These are phyloP conservation scores for Chiua virens DNA, from an alignment of 768 basidiomycete genomes.

Conservation along the genomic window DNA sequence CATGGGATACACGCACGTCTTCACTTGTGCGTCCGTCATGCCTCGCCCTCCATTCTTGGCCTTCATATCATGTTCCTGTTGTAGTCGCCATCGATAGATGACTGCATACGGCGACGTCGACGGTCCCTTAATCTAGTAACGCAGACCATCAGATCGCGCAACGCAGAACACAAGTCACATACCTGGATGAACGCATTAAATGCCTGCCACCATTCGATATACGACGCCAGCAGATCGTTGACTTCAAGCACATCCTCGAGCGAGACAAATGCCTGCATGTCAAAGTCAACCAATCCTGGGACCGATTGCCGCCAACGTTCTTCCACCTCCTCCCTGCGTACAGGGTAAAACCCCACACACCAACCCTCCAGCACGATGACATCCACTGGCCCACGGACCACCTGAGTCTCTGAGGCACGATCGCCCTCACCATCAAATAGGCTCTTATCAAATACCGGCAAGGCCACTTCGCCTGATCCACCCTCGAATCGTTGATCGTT, in stretches of 20 bases:
- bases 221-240: slow-evolving; percentile 60
- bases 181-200: slow-evolving; percentile 83
- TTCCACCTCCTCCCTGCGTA: slow-evolving; percentile 50
- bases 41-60: slow-evolving; percentile 78
- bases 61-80: slow-evolving; percentile 93
- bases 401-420: slow-evolving; percentile 47
- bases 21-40: slow-evolving; percentile 83
- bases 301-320: slow-evolving; percentile 45
- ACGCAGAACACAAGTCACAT: neutral
- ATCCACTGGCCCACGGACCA: slow-evolving; percentile 59
- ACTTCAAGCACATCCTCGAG: slow-evolving; percentile 59
- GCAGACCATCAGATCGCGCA: neutral
- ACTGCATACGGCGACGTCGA: slow-evolving; percentile 41
- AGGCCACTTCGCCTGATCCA: slow-evolving; percentile 33
- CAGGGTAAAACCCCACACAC: slow-evolving; percentile 86
- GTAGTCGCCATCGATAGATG: slow-evolving; percentile 84
- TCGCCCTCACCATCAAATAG: slow-evolving; percentile 82
- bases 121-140: slow-evolving; percentile 39
- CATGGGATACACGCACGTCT: slow-evolving; percentile 37
- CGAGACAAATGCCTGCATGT: slow-evolving; percentile 38
- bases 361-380: slow-evolving; percentile 94
- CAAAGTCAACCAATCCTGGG: slow-evolving; percentile 27
- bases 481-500: slow-evolving; percentile 32
- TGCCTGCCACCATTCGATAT: slow-evolving; percentile 65
- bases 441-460: slow-evolving; percentile 91